phyloP scores from a whole-genome alignment of 257 asterid species.

The Solanum chilense region DNA sequence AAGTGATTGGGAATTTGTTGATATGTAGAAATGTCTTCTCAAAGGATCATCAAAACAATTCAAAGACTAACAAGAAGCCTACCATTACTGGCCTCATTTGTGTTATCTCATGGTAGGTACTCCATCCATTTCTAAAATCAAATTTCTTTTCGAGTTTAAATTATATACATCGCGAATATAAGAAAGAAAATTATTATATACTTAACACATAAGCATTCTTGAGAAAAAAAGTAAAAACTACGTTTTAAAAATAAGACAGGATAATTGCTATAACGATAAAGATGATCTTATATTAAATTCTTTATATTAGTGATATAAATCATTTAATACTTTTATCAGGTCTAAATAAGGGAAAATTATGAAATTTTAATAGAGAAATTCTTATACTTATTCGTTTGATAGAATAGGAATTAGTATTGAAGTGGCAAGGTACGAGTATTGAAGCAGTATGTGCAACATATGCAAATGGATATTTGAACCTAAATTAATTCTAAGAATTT shows the following conservation, averaged over 20 bases:
- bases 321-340: not conserved
- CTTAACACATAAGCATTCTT: not conserved
- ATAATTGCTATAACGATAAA: not conserved
- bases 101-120: conserved; percentile 48
- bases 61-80: conserved; percentile 14
- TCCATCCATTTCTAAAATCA: not conserved
- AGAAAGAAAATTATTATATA: too few relatives aligned
- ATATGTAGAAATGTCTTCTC: conserved; percentile 24
- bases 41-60: conserved; percentile 2
- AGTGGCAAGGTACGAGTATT: too few relatives aligned
- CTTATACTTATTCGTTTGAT: not conserved
- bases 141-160: not conserved
- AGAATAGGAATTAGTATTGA: too few relatives aligned
- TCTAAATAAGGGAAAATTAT: not conserved
- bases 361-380: not conserved
- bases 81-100: conserved; percentile 19
- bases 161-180: not conserved
- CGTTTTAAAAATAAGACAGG: too few relatives aligned
- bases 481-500: too few relatives aligned
- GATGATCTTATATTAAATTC: not conserved
- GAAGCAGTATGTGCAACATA: too few relatives aligned
- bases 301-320: too few relatives aligned
- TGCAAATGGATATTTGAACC: too few relatives aligned
- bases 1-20: conserved; percentile 37
- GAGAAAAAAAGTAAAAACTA: too few relatives aligned